Base-by-base conservation (phyloP, 73 alveolate species). In the Paramecium octaurelia region DNA sequence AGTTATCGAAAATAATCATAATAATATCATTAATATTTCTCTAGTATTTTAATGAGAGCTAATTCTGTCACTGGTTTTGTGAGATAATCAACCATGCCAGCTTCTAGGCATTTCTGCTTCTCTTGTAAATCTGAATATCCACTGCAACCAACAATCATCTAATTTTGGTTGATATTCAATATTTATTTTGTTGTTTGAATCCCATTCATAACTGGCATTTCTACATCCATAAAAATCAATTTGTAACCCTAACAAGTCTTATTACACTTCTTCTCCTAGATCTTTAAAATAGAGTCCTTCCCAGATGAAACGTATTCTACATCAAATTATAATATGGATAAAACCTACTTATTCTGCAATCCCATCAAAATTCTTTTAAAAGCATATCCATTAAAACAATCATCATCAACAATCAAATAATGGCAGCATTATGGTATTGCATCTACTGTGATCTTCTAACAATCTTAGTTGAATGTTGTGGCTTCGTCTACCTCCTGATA, bases 131-230 rank as follows among this genome's bases (percentile, higher is more conserved):
- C 92, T 18, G 75, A 59, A 89, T 89, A 71, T 35, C 92, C 94
- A 89, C 85, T 44, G 29, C 94, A 89, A 24, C 89, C 94, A 0
- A 89, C 58, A 11, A 89, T 89, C n/a, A 60, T 18, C 71, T 71
- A 24, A 1, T 89, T 69, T 38, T 50, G 70, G 40, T 89, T 89
- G 23, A 14, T 40, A 35, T 11, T 44, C 34, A 44, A 36, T 20
- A 89, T 89, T 57, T 58, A 21, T 40, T 71, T 58, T 23, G 94
- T 71, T 10, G 94, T 54, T 42, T 89, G 43, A 7, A 71, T 35
- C 1, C 94, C 94, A 89, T 71, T 89, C 40, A 89, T 40, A 4
- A 23, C 43, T 27, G 94, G 94, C 94, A 89, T 89, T 46, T 70
- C 91, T 24, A 89, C 27, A 27, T 89, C 94, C 94, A 89, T 70